phyloP scores from a whole-genome alignment of 164 flowering plant species.

The Saururus chinensis region DNA sequence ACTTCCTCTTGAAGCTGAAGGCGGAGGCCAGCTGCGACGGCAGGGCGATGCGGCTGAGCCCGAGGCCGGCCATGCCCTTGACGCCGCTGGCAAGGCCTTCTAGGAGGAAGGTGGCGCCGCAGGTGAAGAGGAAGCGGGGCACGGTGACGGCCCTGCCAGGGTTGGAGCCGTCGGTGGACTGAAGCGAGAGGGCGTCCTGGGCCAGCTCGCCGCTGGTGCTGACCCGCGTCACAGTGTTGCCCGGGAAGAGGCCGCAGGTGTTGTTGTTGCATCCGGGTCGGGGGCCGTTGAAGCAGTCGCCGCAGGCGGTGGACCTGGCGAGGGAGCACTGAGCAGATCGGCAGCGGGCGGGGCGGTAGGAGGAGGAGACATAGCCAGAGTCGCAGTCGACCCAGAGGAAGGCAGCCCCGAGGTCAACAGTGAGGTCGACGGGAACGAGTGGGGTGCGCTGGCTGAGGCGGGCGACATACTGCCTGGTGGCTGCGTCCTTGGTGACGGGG shows the following conservation, averaged over 20 bases:
- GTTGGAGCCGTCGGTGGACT: slow-evolving; percentile 19
- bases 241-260: slow-evolving; percentile 15
- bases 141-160: slow-evolving; percentile 12
- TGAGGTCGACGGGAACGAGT: slow-evolving; percentile 10
- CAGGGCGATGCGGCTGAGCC: slow-evolving; percentile 10
- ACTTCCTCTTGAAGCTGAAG: slow-evolving; percentile 19
- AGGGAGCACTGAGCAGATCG: slow-evolving; percentile 19
- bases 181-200: slow-evolving; percentile 15
- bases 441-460: slow-evolving; percentile 17
- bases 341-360: slow-evolving; percentile 15
- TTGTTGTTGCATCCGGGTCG: slow-evolving; percentile 19
- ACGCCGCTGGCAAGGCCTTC: slow-evolving; percentile 24
- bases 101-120: slow-evolving; percentile 14
- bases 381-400: slow-evolving; percentile 24
- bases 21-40: slow-evolving; percentile 18
- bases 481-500: slow-evolving; percentile 21
- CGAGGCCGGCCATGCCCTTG: slow-evolving; percentile 24
- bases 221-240: slow-evolving; percentile 11
- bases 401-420: slow-evolving; percentile 18
- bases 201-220: slow-evolving; percentile 10
- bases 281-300: slow-evolving; percentile 5
- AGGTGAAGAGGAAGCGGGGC: slow-evolving; percentile 16
- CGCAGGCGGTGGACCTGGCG: slow-evolving; percentile 6
- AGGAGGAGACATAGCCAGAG: slow-evolving; percentile 11
- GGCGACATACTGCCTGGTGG: slow-evolving; percentile 21